Percentiles rank a stretch among this genome's conserved stretches.
Conservation (phyloP, 306 rosid species). For the Fragaria vesca region DNA sequence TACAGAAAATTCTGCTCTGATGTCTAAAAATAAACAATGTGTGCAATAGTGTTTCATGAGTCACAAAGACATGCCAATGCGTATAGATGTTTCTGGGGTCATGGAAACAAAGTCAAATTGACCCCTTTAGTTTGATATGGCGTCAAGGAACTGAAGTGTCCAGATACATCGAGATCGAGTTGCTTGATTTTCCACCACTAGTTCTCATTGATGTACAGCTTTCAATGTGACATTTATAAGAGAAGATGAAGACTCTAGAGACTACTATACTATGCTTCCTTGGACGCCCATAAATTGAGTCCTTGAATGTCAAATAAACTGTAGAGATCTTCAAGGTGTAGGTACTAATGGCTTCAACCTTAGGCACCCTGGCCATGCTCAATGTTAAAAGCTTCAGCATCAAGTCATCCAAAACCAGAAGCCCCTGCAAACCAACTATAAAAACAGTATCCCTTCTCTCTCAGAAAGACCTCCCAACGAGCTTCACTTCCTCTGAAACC, state of each 20-base stretch:
- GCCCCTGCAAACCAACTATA: neutral
- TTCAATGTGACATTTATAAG: neutral
- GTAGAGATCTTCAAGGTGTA: neutral
- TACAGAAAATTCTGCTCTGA: neutral
- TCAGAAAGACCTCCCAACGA: neutral
- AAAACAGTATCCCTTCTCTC: neutral
- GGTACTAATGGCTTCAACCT: neutral
- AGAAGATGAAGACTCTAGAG: conserved; percentile 4
- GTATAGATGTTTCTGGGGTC: too few relatives aligned
- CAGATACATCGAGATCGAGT: neutral
- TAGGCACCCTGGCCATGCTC: neutral
- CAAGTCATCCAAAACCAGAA: neutral
- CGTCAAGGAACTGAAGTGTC: neutral
- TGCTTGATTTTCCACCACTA: neutral
- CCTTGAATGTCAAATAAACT: neutral
- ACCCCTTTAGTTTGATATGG: too few relatives aligned
- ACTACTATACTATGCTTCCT: neutral
- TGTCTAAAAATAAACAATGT: too few relatives aligned
- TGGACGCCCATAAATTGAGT: neutral
- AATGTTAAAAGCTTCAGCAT: neutral
- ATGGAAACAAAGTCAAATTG: too few relatives aligned
- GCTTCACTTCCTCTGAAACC: neutral
- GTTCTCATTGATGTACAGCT: neutral
- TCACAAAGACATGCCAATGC: neutral
- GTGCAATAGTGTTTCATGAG: neutral